phyloP scores from a whole-genome alignment of 345 rosid genomes.

The Melastoma malabathricum region DNA sequence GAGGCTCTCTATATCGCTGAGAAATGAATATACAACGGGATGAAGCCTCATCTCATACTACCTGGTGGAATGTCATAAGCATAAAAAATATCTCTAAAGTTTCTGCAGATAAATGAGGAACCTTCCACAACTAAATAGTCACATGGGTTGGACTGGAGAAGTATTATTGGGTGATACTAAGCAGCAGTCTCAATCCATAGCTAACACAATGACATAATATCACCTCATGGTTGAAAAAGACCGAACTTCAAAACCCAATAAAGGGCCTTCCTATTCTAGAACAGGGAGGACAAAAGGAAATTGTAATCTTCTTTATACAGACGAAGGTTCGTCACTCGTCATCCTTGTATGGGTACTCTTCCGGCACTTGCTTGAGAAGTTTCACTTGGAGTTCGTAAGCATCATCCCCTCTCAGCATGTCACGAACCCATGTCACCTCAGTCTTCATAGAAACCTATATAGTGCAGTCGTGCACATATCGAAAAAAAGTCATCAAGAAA shows the following conservation, averaged over 20 bases:
- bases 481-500: not conserved
- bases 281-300: not conserved
- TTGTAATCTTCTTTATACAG: not conserved
- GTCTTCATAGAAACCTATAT: conserved; percentile 90
- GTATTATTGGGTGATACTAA: no score
- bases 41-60: not conserved
- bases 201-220: no score
- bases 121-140: no score
- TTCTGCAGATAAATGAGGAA: no score
- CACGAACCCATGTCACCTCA: conserved; percentile 74
- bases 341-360: conserved; percentile 92
- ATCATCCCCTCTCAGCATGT: conserved; percentile 76
- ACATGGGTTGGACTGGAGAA: no score
- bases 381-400: conserved; percentile 81
- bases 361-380: conserved; percentile 70
- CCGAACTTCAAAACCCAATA: no score
- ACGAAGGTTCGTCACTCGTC: conserved; percentile 35
- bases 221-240: no score
- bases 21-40: not conserved
- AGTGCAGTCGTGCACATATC: not conserved
- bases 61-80: no score
- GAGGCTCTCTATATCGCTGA: conserved; percentile 12
- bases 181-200: no score
- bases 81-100: no score
- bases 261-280: no score